Base-by-base conservation (phyloP, 2,329 filamentous ascomycete genomes). In the Clathrospora elynae region DNA sequence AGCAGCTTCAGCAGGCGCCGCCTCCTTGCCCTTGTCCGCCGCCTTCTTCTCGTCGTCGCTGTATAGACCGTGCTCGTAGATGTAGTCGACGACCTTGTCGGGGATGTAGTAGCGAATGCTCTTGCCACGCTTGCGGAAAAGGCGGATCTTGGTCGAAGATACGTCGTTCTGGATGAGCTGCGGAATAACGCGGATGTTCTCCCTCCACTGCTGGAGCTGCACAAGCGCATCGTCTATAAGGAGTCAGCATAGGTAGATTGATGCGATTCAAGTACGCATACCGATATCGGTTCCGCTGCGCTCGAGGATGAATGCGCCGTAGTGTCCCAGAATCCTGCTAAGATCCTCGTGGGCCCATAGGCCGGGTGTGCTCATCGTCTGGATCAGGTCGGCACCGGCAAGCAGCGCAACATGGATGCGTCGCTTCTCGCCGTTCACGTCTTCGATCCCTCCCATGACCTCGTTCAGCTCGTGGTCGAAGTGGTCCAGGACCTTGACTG, bases 381-480 rank as follows among this genome's bases (percentile, higher is more conserved):
- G 74, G 9, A 78, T 76, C 19, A 78, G 55, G 57, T 77, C 75
- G 32, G 75, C 75, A 23, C 92, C 91, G 3, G 88, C 90, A 20
- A 96, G 79, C 23, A 96, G 79, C 33, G 88, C 84, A 55, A 96
- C 88, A 44, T 84, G 84, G 12, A 87, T 86, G 9, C 76, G 80
- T 68, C 83, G 86, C 62, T 79, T 82, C 38, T 76, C 75, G 46
- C 88, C 89, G 53, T 86, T 80, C 13, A 79, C 77, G 32, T 79
- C 81, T 59, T 87, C 79, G 19, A 93, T 82, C 5, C 91, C 91
- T 25, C 86, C 85, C 19, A 85, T 76, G 30, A 89, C 81, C 16
- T 82, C 80, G 67, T 96, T 96, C 66, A 96, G 88, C 68, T 96
- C 90, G 64, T 92, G 75, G 55, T 95, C 85, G 60, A 96, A 93